These are phyloP conservation scores for Phytopythium helicoides DNA, from an alignment of 352 stramenopile species.

Conservation along the genomic window DNA sequence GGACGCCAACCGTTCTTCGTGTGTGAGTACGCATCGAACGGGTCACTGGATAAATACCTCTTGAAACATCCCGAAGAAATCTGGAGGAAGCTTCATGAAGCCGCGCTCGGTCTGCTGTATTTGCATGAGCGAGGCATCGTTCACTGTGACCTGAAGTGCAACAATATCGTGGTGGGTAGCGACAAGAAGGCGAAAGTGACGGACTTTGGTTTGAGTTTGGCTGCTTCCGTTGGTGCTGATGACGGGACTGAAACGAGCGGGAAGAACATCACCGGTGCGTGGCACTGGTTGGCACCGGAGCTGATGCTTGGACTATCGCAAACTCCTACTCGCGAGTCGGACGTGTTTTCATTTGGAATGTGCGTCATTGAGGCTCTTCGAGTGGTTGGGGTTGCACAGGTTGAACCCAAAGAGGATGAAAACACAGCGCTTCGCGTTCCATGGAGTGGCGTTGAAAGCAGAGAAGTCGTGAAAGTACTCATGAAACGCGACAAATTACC, in stretches of 20 bases:
- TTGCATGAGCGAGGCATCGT: not conserved
- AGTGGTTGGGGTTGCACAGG: conserved; percentile 6
- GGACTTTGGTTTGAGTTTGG: not conserved
- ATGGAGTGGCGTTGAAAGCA: no score
- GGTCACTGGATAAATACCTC: not conserved
- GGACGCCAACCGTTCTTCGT: conserved; percentile 1
- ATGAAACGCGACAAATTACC: no score
- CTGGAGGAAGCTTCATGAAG: not conserved
- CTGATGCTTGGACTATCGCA: conserved; percentile 2
- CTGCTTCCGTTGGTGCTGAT: not conserved
- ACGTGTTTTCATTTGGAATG: conserved; percentile 30
- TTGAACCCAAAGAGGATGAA: no score
- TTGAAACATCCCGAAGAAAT: not conserved
- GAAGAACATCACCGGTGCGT: conserved; percentile 8
- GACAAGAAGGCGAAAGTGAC: conserved; percentile 2
- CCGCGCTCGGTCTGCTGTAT: not conserved
- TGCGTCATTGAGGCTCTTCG: conserved; percentile 26
- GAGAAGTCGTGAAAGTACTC: no score
- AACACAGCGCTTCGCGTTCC: no score
- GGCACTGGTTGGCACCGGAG: conserved; percentile 25
- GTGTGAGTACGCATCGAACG: not conserved
- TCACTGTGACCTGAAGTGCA: not conserved
- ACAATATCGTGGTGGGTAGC: not conserved
- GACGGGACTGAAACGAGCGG: no score
- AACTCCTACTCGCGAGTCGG: conserved; percentile 12